These are phyloP conservation scores for Vanrija sp. DNA, from an alignment of 1,284 basidiomycete species.

Conservation along the genomic window DNA sequence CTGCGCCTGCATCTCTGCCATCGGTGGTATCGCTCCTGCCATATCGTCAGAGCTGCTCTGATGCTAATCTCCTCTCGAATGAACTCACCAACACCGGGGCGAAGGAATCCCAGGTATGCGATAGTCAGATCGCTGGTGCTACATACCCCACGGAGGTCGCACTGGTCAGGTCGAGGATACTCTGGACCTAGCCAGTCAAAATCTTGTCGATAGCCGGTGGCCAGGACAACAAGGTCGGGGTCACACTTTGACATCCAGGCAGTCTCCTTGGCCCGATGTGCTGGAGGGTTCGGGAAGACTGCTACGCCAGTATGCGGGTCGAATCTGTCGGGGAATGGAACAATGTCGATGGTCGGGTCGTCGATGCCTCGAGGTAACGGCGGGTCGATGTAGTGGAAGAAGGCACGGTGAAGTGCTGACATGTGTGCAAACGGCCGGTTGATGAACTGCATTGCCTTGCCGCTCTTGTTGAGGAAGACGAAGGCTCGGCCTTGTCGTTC, in stretches of 20 bases:
- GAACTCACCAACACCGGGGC: constrained; percentile 58
- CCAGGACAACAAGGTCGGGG: constrained; percentile 45
- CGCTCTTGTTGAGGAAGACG: constrained; percentile 50
- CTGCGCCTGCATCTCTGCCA: constrained; percentile 63
- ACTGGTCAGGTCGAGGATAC: constrained; percentile 57
- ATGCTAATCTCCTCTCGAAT: neutral
- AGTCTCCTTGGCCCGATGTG: constrained; percentile 33
- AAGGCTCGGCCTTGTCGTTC: constrained; percentile 58
- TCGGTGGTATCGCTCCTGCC: constrained; percentile 61
- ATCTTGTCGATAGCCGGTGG: constrained; percentile 55
- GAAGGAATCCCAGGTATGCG: constrained; percentile 62
- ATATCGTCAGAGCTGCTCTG: neutral
- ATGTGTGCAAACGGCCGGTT: constrained; percentile 58
- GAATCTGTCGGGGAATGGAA: constrained; percentile 59
- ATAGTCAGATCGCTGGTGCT: constrained; percentile 55
- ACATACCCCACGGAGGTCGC: constrained; percentile 57
- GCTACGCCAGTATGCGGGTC: constrained; percentile 51
- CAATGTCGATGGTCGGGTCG: constrained; percentile 58
- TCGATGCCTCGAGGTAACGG: constrained; percentile 52
- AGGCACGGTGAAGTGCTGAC: constrained; percentile 51
- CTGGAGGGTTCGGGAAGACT: constrained; percentile 52
- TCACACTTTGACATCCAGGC: constrained; percentile 35
- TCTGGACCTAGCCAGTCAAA: constrained; percentile 53
- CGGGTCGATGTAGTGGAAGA: constrained; percentile 60
- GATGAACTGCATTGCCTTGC: constrained; percentile 59